Evolutionary conservation across 164 flowering plant genomes (phyloP), one percentile per base, ranked within the genome.

Genomic region (Cinnamomum chago): DNA sequence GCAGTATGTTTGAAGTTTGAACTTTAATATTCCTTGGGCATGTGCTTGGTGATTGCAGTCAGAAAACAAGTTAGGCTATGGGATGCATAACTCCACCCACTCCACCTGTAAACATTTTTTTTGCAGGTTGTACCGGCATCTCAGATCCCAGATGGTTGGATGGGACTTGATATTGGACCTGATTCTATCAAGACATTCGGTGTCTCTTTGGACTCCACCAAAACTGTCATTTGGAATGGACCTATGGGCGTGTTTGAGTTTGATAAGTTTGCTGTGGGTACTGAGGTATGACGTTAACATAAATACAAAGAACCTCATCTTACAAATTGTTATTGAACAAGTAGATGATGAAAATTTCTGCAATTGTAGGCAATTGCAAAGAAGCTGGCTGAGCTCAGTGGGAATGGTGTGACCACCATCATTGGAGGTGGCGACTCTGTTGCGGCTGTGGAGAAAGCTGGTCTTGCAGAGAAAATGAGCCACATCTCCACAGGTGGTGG

Each of bases 211-310:
- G 96, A 88, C 64, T 76, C 87, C 1, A 86, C 94, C 73, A 79
- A 90, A 76, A 90, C 96, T n/a, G 64, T 90, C 33, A 88, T 91
- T 35, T 91, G 96, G 96, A 90, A 91, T 73, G 97, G 97, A 50
- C 95, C 95, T 3, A 91, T 91, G 97, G 97, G 97, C 40, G 95
- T 92, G 68, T 92, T 92, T 74, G 97, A 91, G 87, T 88, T 91
- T 71, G 95, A 88, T 1, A 92, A 92, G 75, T 92, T 93, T 78
- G 97, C 95, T 10, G 84, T 73, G 0, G 97, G 97, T 80, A 91
- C 97, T 47, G 90, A 88, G 92, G 97, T 92, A 84, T 50, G 81
- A 20, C n/a, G 5, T 55, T 15, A 17, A 55, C 30, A 17, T 55
- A 20, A 15, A 2, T 0, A 50, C 60, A 5, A 55, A 3, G 27